phyloP scores from a whole-genome alignment of 345 rosid genomes.

The Brassica cretica region DNA sequence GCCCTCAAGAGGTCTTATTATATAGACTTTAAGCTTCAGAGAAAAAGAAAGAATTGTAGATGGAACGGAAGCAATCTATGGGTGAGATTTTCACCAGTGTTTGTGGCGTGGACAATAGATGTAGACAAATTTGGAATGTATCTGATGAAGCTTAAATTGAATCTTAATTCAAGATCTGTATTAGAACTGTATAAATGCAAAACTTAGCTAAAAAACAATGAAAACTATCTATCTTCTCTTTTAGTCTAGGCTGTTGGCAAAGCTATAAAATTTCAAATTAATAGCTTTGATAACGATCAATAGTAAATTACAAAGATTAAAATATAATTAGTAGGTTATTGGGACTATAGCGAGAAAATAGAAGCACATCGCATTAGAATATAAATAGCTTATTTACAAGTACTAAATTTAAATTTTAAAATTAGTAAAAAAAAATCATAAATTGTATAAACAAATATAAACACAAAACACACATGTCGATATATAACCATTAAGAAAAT shows the following conservation, averaged over 20 bases:
- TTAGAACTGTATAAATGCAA: conserved; percentile 28
- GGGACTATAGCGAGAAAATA: neutral
- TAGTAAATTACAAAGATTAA: too few species aligned
- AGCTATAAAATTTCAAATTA: too few species aligned
- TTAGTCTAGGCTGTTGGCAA: too few species aligned
- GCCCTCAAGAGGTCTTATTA: conserved; percentile 65
- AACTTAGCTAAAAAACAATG: neutral
- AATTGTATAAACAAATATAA: too few species aligned
- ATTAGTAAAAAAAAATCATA: too few species aligned
- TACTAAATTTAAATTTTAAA: too few species aligned
- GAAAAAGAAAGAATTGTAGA: conserved; percentile 36
- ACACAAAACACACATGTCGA: too few species aligned
- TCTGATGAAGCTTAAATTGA: conserved; percentile 47
- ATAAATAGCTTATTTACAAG: too few species aligned
- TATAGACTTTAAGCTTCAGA: neutral
- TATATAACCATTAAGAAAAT: too few species aligned
- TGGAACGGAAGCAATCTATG: conserved; percentile 85
- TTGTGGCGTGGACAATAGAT: conserved; percentile 76
- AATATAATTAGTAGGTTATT: neutral
- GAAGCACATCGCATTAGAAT: too few species aligned
- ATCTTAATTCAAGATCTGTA: conserved; percentile 9
- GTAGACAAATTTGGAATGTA: conserved; percentile 49
- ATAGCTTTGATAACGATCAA: too few species aligned
- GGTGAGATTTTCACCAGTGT: conserved; percentile 71
- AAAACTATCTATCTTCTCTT: too few species aligned